These are phyloP conservation scores for Pyrenophora graminea DNA, from an alignment of 2,329 filamentous ascomycete genomes.

Conservation along the genomic window DNA sequence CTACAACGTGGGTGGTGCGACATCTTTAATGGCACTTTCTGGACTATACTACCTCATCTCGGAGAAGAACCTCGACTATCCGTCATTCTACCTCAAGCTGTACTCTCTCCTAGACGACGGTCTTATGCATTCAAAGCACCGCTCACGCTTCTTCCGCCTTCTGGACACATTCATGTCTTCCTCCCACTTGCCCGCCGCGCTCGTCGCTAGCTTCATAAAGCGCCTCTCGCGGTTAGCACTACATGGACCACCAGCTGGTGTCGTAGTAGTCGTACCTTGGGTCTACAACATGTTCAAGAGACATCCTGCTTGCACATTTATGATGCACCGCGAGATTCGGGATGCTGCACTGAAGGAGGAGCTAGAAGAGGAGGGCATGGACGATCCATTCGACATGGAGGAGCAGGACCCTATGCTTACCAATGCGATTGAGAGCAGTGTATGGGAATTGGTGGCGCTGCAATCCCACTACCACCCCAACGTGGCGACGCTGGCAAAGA, in stretches of 20 bases:
- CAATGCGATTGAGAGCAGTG: slow-evolving; percentile 82
- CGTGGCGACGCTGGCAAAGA: slow-evolving; percentile 89
- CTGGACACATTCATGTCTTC: slow-evolving; percentile 89
- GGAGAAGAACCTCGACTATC: slow-evolving; percentile 93
- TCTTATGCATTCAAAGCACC: slow-evolving; percentile 90
- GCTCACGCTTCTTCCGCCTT: slow-evolving; percentile 89
- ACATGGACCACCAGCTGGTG: slow-evolving; percentile 85
- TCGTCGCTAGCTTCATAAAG: slow-evolving; percentile 97
- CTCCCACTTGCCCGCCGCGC: slow-evolving; percentile 84
- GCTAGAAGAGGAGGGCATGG: slow-evolving; percentile 65
- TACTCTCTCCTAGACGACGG: slow-evolving; percentile 88
- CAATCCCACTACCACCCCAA: slow-evolving; percentile 97
- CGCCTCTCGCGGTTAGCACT: slow-evolving; percentile 81
- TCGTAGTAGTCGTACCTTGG: slow-evolving; percentile 88
- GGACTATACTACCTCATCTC: slow-evolving; percentile 95
- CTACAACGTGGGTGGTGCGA: slow-evolving; percentile 84
- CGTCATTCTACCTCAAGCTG: slow-evolving; percentile 88
- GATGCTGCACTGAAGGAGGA: slow-evolving; percentile 62
- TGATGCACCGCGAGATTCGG: slow-evolving; percentile 80
- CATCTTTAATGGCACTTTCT: slow-evolving; percentile 83
- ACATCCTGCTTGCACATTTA: slow-evolving; percentile 90
- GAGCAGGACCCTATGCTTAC: slow-evolving; percentile 86
- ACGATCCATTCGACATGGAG: slow-evolving; percentile 76
- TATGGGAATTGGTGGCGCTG: slow-evolving; percentile 93
- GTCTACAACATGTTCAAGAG: slow-evolving; percentile 91